A percentile compares a stretch with the other conserved stretches of the same genome.
These are phyloP conservation scores for Pseudoscleropodium purum DNA, from an alignment of 225 moss, liverwort and hornwort species.

Conservation along the genomic window DNA sequence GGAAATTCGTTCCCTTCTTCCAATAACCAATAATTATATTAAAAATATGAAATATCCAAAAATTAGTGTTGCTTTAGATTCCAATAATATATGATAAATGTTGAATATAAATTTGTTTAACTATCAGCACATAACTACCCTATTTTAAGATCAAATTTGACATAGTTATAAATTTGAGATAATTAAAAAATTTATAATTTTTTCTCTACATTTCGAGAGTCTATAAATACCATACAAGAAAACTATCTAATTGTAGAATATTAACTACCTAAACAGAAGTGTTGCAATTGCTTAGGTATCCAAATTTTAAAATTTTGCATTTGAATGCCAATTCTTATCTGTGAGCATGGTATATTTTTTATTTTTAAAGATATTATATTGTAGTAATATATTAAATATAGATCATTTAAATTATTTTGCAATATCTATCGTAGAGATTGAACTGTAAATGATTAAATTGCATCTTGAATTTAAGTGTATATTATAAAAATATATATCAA, in stretches of 20 bases:
- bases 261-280: neutral
- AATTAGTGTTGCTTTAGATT: neutral
- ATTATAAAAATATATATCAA: neutral
- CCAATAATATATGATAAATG: too few relatives aligned
- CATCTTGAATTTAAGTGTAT: neutral
- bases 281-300: neutral
- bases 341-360: fast-evolving
- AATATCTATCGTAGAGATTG: neutral
- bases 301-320: neutral
- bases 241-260: neutral
- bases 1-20: fast-evolving
- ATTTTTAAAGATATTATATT: neutral
- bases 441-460: neutral
- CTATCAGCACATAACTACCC: too few relatives aligned
- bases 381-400: neutral
- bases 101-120: neutral
- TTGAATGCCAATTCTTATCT: neutral
- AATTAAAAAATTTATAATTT: neutral
- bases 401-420: neutral
- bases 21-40: neutral
- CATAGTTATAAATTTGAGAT: neutral
- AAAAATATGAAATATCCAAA: neutral
- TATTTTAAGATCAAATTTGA: neutral
- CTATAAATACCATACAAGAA: neutral
- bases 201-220: neutral